Base-by-base conservation (phyloP, 176 grass and related monocot genomes). In the Triticum turgidum region DNA sequence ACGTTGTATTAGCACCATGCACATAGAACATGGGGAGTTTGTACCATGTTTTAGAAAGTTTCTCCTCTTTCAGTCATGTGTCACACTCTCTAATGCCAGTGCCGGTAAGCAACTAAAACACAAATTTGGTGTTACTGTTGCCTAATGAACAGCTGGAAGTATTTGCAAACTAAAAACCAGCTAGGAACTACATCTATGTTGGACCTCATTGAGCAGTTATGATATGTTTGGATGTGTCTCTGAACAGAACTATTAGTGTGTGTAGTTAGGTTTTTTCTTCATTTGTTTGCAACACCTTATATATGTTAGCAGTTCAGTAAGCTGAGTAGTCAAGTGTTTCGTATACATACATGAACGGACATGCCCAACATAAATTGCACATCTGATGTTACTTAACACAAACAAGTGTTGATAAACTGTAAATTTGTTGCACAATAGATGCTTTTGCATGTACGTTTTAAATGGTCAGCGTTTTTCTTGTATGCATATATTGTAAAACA, bases 161-260 rank as follows among this genome's bases (percentile, higher is more conserved):
- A 47, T 65, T 80, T 80, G 61, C 14, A 80, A 47, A 80, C 61
- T 18, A 80, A 66, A 65, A 29, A 65, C 39, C 22, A 78, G 33
- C 24, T 41, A n/a, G 1, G 27, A 32, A 66, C 9, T 15, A 12
- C 24, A 12, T 32, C 5, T 66, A 65, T 30, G 44, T 47, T 20
- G 39, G 15, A 80, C 15, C 61, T 9, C n/a, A 42, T 17, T 9
- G 33, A 29, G 59, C 9, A 80, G 4, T 65, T 44, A 5, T 80
- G 7, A 10, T 65, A 30, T 68, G 29, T 22, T 67, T 68, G 5
- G 64, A 80, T 80, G 38, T 42, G 38, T 30, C 37, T 44, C 15
- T 22, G 37, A 67, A 81, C 5, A 21, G 10, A 49, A 33, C 41
- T 33, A 67, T 81, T 81, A 81, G 25, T 81, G 30, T 13, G 22